phyloP scores from a whole-genome alignment of 176 grass and related monocot species.

The Avena atlantica region DNA sequence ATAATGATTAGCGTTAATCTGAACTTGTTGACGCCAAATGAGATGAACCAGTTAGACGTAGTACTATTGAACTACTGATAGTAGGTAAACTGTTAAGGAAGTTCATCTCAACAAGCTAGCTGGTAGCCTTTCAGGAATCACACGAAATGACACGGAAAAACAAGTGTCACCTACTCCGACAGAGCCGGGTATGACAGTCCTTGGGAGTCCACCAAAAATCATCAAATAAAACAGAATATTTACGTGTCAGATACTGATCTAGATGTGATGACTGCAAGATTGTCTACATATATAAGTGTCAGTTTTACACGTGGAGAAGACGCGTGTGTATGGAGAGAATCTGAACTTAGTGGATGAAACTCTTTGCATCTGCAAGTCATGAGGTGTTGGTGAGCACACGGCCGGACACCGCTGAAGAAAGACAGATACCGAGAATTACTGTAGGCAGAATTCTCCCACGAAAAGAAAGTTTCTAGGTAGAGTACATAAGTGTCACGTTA shows the following conservation, averaged over 20 bases:
- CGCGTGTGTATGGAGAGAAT: background rate
- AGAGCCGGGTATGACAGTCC: constrained; percentile 9
- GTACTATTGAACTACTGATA: background rate
- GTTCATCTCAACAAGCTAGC: background rate
- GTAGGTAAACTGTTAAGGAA: background rate
- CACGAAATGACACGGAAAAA: constrained; percentile 17
- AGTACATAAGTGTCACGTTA: background rate
- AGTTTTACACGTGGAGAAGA: background rate
- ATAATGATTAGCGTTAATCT: background rate
- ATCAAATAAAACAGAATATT: constrained; percentile 14
- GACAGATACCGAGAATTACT: background rate
- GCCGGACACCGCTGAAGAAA: background rate
- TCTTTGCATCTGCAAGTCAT: background rate
- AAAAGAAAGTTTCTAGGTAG: background rate
- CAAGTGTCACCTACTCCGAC: constrained; percentile 41
- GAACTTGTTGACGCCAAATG: background rate
- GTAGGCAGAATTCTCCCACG: background rate
- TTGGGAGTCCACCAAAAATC: constrained; percentile 7
- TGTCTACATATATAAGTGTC: background rate
- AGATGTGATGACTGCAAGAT: constrained; percentile 19
- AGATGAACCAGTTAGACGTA: background rate
- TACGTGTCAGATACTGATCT: constrained; percentile 31
- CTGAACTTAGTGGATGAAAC: background rate
- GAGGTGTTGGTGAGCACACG: constrained; percentile 37
- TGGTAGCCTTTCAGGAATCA: constrained; percentile 9